Conservation (phyloP, 2,329 filamentous ascomycete species). For the Alternaria incomplexa region DNA sequence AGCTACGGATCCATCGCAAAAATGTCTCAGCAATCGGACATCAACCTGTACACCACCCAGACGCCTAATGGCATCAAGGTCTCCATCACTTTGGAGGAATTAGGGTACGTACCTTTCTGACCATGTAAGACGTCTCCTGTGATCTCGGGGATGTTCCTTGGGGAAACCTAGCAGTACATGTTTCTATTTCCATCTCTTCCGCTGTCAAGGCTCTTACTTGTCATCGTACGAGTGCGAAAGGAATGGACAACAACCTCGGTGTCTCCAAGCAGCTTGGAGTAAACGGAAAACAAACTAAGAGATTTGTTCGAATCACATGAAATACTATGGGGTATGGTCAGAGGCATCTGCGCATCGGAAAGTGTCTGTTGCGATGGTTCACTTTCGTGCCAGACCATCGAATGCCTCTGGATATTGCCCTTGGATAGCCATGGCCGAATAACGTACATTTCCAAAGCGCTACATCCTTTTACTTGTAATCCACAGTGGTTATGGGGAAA, state of each 20-base stretch:
- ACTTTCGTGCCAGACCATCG: not conserved
- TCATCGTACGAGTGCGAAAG: not conserved
- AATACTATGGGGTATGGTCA: not conserved
- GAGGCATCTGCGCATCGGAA: not conserved
- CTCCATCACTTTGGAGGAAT: constrained; percentile 84
- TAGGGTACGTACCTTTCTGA: constrained; percentile 57
- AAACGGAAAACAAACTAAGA: too few species aligned
- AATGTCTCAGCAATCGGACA: constrained; percentile 59
- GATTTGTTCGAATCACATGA: too few species aligned
- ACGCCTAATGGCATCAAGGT: constrained; percentile 93
- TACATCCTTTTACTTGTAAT: not conserved
- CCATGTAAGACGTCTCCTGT: not conserved
- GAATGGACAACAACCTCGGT: not conserved
- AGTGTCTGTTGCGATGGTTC: not conserved
- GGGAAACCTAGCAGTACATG: not conserved
- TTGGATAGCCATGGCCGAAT: not conserved
- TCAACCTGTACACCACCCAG: constrained; percentile 80
- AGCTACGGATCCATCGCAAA: constrained; percentile 10
- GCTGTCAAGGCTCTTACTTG: not conserved
- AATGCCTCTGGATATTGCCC: not conserved
- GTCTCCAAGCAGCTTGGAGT: not conserved
- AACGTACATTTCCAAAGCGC: too few species aligned
- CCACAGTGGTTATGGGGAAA: not conserved
- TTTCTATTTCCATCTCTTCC: not conserved
- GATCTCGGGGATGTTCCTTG: not conserved